phyloP scores from a whole-genome alignment of 208 protist species.

The Vickermania spadyakhi region DNA sequence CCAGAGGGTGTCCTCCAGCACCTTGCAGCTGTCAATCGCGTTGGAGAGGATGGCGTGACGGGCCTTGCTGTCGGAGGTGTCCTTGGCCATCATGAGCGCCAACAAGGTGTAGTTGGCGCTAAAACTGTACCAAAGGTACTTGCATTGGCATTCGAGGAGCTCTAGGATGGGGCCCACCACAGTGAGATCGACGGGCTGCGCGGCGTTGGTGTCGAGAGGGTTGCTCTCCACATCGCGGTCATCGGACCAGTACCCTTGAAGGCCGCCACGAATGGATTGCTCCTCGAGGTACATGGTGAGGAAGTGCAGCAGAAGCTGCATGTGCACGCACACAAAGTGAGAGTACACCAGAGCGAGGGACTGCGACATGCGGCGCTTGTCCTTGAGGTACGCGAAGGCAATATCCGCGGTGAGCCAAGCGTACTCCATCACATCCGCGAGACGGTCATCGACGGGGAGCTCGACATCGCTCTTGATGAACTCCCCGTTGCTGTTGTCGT shows the following conservation, averaged over 20 bases:
- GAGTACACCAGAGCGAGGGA: conserved; percentile 10
- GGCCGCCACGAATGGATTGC: background rate
- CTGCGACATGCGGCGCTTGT: conserved; percentile 5
- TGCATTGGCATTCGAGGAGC: conserved; percentile 9
- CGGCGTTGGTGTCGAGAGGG: background rate
- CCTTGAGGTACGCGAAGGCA: conserved; percentile 14
- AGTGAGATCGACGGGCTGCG: background rate
- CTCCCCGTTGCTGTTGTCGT: background rate
- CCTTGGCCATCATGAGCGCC: conserved; percentile 6
- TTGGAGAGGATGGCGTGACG: background rate
- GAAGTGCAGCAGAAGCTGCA: conserved; percentile 9
- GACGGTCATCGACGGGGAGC: conserved; percentile 6
- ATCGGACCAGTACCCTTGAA: background rate
- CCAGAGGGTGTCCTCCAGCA: background rate
- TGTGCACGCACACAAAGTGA: conserved; percentile 6
- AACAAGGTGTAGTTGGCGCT: conserved; percentile 11
- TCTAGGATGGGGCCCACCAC: conserved; percentile 3
- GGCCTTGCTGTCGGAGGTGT: background rate
- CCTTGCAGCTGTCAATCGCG: background rate
- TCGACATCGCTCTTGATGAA: conserved; percentile 4
- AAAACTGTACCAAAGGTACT: conserved; percentile 8
- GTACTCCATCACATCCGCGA: conserved; percentile 11
- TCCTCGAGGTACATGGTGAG: conserved; percentile 10
- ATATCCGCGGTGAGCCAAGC: conserved; percentile 11
- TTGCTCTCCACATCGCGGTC: background rate